A percentile compares a stretch with the other conserved stretches of the same genome.
These are phyloP conservation scores for Oryza punctata DNA, from an alignment of 176 grass and related monocot species.

Conservation along the genomic window DNA sequence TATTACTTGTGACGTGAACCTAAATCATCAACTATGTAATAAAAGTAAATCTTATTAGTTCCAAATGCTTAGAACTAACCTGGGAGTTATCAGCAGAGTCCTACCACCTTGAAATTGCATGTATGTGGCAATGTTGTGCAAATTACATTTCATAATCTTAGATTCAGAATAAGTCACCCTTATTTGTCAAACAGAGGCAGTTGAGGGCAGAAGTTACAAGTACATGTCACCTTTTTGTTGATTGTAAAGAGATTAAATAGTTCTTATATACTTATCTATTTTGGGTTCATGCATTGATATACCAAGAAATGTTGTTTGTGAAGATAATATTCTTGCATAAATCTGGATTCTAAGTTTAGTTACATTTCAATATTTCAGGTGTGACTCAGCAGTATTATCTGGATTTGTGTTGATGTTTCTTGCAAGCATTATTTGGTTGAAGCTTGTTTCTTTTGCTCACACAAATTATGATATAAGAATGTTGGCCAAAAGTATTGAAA, in stretches of 20 bases:
- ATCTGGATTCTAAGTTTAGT: slow-evolving; percentile 23
- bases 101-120: neutral
- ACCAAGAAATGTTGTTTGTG: neutral
- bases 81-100: neutral
- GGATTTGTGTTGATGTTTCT: slow-evolving; percentile 86
- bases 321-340: slow-evolving; percentile 16
- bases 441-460: slow-evolving; percentile 96
- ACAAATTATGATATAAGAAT: slow-evolving; percentile 95
- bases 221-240: neutral
- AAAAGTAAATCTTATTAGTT: neutral
- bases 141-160: neutral
- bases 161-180: neutral
- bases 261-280: neutral
- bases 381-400: slow-evolving; percentile 85
- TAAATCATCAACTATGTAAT: neutral
- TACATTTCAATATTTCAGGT: slow-evolving; percentile 56
- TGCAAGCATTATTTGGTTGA: slow-evolving; percentile 89
- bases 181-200: neutral
- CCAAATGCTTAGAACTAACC: slow-evolving; percentile 10
- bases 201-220: neutral
- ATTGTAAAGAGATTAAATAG: neutral
- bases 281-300: slow-evolving; percentile 13
- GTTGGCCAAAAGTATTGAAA: slow-evolving; percentile 67
- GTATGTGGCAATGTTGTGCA: neutral
- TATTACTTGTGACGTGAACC: neutral